phyloP scores from a whole-genome alignment of 2,329 filamentous ascomycete species.

The Dendrostoma leiphaemia region DNA sequence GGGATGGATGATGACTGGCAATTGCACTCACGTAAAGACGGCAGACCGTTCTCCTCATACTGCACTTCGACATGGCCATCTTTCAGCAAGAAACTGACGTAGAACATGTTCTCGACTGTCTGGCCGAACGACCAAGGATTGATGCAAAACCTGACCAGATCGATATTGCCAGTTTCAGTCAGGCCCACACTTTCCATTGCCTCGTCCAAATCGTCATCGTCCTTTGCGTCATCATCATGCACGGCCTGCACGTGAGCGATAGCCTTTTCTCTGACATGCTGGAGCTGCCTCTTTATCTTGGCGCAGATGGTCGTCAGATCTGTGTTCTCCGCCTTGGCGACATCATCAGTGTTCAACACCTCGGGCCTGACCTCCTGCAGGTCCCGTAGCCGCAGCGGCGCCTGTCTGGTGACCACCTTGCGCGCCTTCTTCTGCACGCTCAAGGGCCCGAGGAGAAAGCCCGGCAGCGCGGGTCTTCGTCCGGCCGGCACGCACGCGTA shows the following conservation, averaged over 20 bases:
- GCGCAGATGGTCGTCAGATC: slow-evolving; percentile 77
- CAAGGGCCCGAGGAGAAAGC: slow-evolving; percentile 84
- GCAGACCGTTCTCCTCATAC: slow-evolving; percentile 70
- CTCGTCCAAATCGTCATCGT: slow-evolving; percentile 42
- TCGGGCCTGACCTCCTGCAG: slow-evolving; percentile 73
- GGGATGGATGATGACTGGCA: not conserved
- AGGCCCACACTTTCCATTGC: slow-evolving; percentile 67
- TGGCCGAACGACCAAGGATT: slow-evolving; percentile 91
- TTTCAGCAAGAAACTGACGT: slow-evolving; percentile 88
- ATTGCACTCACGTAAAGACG: slow-evolving; percentile 75
- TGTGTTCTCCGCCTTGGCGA: slow-evolving; percentile 73
- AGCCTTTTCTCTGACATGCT: slow-evolving; percentile 42
- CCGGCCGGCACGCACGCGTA: slow-evolving; percentile 73
- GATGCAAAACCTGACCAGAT: slow-evolving; percentile 82
- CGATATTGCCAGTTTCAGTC: slow-evolving; percentile 67
- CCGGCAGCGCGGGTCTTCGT: slow-evolving; percentile 71
- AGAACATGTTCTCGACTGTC: slow-evolving; percentile 95
- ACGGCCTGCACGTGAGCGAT: slow-evolving; percentile 44
- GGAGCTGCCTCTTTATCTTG: slow-evolving; percentile 67
- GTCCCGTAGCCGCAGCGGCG: slow-evolving; percentile 66
- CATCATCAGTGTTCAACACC: slow-evolving; percentile 70
- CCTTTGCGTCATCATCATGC: slow-evolving; percentile 43
- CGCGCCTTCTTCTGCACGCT: slow-evolving; percentile 84
- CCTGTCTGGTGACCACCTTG: slow-evolving; percentile 67
- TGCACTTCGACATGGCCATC: slow-evolving; percentile 78